These are phyloP conservation scores for Alternaria sp. DNA, from an alignment of 2,329 filamentous ascomycete genomes.

Conservation along the genomic window DNA sequence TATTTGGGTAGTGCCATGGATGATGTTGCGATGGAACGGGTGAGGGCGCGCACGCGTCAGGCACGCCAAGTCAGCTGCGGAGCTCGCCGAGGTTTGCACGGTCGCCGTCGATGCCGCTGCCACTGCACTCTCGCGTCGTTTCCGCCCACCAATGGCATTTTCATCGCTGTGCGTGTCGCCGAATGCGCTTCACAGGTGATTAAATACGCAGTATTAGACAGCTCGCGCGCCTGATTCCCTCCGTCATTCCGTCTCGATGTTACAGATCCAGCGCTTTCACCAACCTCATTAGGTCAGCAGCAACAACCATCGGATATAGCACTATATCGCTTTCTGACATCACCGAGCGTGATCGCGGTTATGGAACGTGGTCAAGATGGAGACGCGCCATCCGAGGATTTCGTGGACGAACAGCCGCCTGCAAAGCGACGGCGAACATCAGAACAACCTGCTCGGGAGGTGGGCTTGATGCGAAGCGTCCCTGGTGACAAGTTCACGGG, in stretches of 20 bases:
- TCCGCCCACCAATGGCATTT: background rate
- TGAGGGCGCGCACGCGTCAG: background rate
- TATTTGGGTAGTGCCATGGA: background rate
- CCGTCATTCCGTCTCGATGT: background rate
- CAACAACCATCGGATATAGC: background rate
- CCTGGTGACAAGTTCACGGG: conserved; percentile 57
- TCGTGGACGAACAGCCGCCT: conserved; percentile 6
- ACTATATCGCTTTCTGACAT: background rate
- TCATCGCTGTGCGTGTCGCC: background rate
- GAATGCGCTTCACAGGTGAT: background rate
- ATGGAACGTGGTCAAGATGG: conserved; percentile 16
- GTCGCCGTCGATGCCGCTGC: background rate
- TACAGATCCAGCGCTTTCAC: background rate
- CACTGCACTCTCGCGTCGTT: background rate
- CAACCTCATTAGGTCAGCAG: background rate
- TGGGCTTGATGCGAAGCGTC: conserved; percentile 61
- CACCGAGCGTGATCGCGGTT: background rate
- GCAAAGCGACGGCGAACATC: conserved; percentile 23
- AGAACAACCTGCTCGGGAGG: conserved; percentile 44
- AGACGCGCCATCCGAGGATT: background rate
- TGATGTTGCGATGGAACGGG: background rate
- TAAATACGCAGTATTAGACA: background rate
- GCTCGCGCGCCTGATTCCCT: background rate
- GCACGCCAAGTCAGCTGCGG: background rate
- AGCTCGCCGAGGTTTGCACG: background rate